Percentiles rank a stretch among this genome's conserved stretches.
These are phyloP conservation scores for Condylostoma magnum DNA, from an alignment of 169 alveolate genomes.

Conservation along the genomic window DNA sequence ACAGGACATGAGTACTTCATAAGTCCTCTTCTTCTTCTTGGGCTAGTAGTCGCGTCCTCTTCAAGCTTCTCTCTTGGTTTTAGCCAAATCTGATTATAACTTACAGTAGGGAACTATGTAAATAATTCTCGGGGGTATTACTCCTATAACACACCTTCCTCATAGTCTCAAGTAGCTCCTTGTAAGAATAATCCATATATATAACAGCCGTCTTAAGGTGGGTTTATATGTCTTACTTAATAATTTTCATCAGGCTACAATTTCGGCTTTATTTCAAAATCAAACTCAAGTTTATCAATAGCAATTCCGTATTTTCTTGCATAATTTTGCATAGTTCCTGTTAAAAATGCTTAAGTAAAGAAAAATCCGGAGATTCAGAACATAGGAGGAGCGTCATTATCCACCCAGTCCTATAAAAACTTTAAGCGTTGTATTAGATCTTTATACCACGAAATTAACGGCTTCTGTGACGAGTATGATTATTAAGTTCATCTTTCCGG, in stretches of 20 bases:
- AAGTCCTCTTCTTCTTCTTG: constrained; percentile 38
- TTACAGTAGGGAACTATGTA: constrained; percentile 29
- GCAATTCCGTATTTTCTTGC: constrained; percentile 82
- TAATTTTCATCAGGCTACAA: constrained; percentile 49
- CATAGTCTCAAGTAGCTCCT: constrained; percentile 92
- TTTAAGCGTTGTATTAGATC: constrained; percentile 78
- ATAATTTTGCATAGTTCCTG: constrained; percentile 83
- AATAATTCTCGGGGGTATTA: constrained; percentile 42
- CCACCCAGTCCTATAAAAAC: constrained; percentile 79
- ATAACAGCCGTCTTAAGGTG: constrained; percentile 85
- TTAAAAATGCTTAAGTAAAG: constrained; percentile 87
- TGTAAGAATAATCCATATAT: constrained; percentile 89
- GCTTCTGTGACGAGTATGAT: constrained; percentile 76
- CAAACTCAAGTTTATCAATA: constrained; percentile 75
- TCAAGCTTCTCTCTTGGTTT: constrained; percentile 66
- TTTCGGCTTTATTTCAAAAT: constrained; percentile 64
- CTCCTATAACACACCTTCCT: constrained; percentile 70
- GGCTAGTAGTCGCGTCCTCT: no score
- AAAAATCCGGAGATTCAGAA: constrained; percentile 87
- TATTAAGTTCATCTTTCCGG: constrained; percentile 63
- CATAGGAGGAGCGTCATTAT: constrained; percentile 80
- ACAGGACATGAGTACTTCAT: constrained; percentile 80
- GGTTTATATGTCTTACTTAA: no score
- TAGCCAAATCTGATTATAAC: constrained; percentile 61
- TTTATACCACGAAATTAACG: constrained; percentile 80